phyloP scores from a whole-genome alignment of 1,284 basidiomycete species.

The Thelephora terrestris region DNA sequence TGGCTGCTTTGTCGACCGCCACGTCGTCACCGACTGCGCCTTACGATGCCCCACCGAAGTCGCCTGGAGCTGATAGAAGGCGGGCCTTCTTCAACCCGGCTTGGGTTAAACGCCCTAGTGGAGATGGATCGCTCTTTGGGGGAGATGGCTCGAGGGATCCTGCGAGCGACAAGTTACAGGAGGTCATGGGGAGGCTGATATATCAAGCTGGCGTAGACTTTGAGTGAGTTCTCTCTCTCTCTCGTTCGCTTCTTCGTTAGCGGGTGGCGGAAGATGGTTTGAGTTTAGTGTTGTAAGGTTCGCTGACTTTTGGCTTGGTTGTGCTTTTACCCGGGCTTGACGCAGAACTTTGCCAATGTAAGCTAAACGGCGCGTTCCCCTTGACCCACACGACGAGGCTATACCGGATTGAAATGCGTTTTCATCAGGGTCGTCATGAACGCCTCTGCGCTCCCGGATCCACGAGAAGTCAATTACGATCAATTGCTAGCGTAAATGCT shows the following conservation, averaged over 20 bases:
- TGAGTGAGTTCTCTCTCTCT: conserved; percentile 45
- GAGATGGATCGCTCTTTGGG: conserved; percentile 3
- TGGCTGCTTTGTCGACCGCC: conserved; percentile 18
- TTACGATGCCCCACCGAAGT: conserved; percentile 13
- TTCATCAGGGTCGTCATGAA: conserved; percentile 63
- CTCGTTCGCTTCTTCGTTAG: conserved; percentile 1
- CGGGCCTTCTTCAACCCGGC: conserved; percentile 17
- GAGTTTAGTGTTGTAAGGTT: background rate
- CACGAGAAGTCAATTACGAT: conserved; percentile 68
- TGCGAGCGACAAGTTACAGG: conserved; percentile 41
- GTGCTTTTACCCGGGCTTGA: background rate
- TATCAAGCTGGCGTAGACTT: conserved; percentile 84
- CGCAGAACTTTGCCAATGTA: conserved; percentile 76
- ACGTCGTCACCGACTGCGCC: conserved; percentile 8
- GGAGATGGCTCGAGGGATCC: background rate
- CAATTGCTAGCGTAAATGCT: conserved; percentile 56
- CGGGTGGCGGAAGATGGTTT: background rate
- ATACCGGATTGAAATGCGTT: background rate
- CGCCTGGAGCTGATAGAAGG: conserved; percentile 12
- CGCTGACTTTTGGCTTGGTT: background rate
- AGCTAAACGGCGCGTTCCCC: conserved; percentile 27
- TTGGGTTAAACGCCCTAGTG: conserved; percentile 8
- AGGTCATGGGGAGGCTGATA: conserved; percentile 61
- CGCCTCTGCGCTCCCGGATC: conserved; percentile 74
- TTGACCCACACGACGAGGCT: background rate